Evolutionary conservation across 73 alveolate species (phyloP).

Genomic region (Uronychia binucleata): DNA sequence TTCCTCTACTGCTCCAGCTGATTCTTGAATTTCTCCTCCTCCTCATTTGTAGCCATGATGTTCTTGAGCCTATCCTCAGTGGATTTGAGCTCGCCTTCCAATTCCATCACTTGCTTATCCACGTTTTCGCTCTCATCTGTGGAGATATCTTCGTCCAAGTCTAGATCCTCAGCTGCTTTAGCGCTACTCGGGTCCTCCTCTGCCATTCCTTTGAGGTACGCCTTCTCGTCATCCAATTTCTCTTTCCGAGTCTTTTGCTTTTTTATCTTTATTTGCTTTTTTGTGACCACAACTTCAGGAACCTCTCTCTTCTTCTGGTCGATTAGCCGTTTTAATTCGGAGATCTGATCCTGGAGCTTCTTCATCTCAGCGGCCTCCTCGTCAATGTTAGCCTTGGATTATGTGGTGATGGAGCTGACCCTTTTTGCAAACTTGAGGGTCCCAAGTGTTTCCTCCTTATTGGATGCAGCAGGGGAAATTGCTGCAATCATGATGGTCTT

Average conservation of each 20-base stretch:
- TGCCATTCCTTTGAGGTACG: neutral
- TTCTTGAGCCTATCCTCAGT: neutral
- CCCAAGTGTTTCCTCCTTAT: slow-evolving; percentile 54
- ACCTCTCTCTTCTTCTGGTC: neutral
- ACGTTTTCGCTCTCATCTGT: neutral
- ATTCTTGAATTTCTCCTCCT: neutral
- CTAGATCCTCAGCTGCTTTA: slow-evolving; percentile 8
- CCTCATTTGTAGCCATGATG: neutral
- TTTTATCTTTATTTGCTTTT: neutral
- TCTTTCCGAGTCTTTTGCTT: neutral
- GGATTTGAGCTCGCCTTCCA: slow-evolving; percentile 1
- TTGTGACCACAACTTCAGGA: neutral
- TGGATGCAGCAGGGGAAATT: slow-evolving; percentile 59
- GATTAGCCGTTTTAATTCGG: neutral
- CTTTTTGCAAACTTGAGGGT: slow-evolving; percentile 91
- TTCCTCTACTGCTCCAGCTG: slow-evolving; percentile 12
- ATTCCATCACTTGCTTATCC: neutral
- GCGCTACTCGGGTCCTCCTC: neutral
- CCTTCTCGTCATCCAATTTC: neutral
- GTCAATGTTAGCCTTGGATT: slow-evolving; percentile 79
- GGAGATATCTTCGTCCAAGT: slow-evolving; percentile 2
- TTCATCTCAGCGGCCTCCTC: slow-evolving; percentile 19
- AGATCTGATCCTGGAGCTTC: neutral
- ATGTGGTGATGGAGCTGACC: slow-evolving; percentile 75
- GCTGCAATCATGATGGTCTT: slow-evolving; percentile 75